Percentiles rank a stretch among this genome's conserved stretches.
These are phyloP conservation scores for Leptodontidium sp. DNA, from an alignment of 2,329 filamentous ascomycete species.

Conservation along the genomic window DNA sequence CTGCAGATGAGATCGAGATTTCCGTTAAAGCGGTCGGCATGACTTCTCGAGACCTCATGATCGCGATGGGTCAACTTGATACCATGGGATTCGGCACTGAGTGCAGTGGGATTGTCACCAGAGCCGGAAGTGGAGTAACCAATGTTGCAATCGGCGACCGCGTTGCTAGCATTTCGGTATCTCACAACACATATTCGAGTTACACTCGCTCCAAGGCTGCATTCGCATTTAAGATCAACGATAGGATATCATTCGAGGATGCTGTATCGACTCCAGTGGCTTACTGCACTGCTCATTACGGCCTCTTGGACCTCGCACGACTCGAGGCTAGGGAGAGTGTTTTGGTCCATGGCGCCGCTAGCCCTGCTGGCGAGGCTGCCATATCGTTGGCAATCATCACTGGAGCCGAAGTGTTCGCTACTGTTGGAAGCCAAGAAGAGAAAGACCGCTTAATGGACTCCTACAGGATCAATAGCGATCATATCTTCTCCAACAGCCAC, in stretches of 20 bases:
- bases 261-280: slow-evolving; percentile 41
- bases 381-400: slow-evolving; percentile 45
- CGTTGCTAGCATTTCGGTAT: slow-evolving; percentile 42
- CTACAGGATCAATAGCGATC: slow-evolving; percentile 34
- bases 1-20: slow-evolving; percentile 41
- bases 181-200: slow-evolving; percentile 39
- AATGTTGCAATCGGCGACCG: slow-evolving; percentile 45
- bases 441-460: slow-evolving; percentile 38
- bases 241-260: slow-evolving; percentile 37
- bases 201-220: slow-evolving; percentile 37
- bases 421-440: slow-evolving; percentile 36
- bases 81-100: slow-evolving; percentile 47
- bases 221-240: slow-evolving; percentile 34
- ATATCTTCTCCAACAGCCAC: slow-evolving; percentile 34
- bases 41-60: slow-evolving; percentile 45
- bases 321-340: slow-evolving; percentile 43
- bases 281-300: slow-evolving; percentile 43
- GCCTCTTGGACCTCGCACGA: slow-evolving; percentile 40
- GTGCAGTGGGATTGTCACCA: slow-evolving; percentile 48
- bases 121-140: slow-evolving; percentile 43
- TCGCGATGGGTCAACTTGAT: slow-evolving; percentile 46
- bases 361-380: slow-evolving; percentile 48
- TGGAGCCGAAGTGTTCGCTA: slow-evolving; percentile 43
- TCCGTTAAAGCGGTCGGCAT: slow-evolving; percentile 45
- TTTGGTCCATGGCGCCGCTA: slow-evolving; percentile 48